phyloP scores from a whole-genome alignment of 768 basidiomycete genomes.

The Kwoniella mangroviensis region DNA sequence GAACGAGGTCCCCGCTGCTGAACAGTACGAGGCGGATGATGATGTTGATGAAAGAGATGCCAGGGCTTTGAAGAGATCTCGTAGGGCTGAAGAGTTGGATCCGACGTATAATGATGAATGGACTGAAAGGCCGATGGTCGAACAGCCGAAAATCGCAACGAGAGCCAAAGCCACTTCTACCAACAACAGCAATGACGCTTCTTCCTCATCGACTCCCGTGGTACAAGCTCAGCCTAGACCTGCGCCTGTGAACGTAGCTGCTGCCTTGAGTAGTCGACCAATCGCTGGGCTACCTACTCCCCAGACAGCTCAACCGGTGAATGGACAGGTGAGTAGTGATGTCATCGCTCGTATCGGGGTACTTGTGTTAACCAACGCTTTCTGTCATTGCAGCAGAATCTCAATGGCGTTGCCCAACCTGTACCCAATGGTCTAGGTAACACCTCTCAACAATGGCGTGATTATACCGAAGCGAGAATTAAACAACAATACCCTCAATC shows the following conservation, averaged over 20 bases:
- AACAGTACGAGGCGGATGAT: constrained; percentile 41
- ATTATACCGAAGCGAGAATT: constrained; percentile 5
- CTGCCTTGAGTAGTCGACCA: neutral
- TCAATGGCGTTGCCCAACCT: too few relatives aligned
- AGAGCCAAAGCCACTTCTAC: constrained; percentile 9
- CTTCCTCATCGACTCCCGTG: neutral
- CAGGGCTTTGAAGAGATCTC: constrained; percentile 30
- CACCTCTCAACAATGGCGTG: constrained; percentile 14
- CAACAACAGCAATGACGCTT: neutral
- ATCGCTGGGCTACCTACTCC: constrained; percentile 12
- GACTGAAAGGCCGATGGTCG: constrained; percentile 13
- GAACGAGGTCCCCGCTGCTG: constrained; percentile 34
- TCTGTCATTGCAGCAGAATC: neutral
- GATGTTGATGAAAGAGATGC: constrained; percentile 29
- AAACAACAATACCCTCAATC: constrained; percentile 1
- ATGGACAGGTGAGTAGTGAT: neutral
- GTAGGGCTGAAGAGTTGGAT: constrained; percentile 31
- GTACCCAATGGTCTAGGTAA: constrained; percentile 2
- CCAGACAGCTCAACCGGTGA: constrained; percentile 11
- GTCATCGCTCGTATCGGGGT: neutral
- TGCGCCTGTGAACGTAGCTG: constrained; percentile 13
- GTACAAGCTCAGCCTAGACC: constrained; percentile 6
- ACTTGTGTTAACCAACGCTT: neutral
- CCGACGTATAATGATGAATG: constrained; percentile 31
- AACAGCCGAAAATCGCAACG: constrained; percentile 1